These are phyloP conservation scores for Lupinus albus DNA, from an alignment of 306 rosid genomes.

Conservation along the genomic window DNA sequence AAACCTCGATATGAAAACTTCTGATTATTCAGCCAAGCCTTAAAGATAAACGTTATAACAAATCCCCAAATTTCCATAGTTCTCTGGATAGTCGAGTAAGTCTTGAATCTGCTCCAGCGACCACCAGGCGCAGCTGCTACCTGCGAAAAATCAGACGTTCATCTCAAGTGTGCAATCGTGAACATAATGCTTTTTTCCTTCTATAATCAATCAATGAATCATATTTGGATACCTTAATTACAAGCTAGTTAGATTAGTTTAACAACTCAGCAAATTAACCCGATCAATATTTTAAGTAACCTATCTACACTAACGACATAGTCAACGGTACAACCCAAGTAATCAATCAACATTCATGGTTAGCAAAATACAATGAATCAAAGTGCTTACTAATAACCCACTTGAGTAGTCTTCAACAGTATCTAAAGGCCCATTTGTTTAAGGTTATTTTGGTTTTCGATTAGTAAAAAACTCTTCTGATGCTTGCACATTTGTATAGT, in stretches of 20 bases:
- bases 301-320: not conserved
- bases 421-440: too few species aligned
- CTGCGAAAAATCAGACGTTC: conserved; percentile 49
- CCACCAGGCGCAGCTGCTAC: conserved; percentile 96
- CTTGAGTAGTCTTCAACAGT: not conserved
- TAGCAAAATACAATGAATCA: not conserved
- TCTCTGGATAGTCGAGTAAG: conserved; percentile 95
- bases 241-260: not conserved
- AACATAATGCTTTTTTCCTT: not conserved
- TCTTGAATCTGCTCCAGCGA: conserved; percentile 94
- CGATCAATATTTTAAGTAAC: not conserved
- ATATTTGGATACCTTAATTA: too few species aligned
- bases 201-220: conserved; percentile 17
- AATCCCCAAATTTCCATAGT: conserved; percentile 99
- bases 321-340: not conserved
- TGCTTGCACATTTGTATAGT: too few species aligned
- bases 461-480: too few species aligned
- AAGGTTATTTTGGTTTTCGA: too few species aligned
- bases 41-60: conserved; percentile 74
- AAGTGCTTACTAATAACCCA: not conserved
- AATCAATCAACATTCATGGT: not conserved
- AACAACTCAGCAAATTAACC: not conserved
- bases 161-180: conserved; percentile 17
- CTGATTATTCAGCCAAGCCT: conserved; percentile 78
- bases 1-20: conserved; percentile 84